A percentile compares a stretch with the other conserved stretches of the same genome.
These are phyloP conservation scores for Geotrichum citri-aurantii DNA, from an alignment of 1,139 yeast genomes.

Conservation along the genomic window DNA sequence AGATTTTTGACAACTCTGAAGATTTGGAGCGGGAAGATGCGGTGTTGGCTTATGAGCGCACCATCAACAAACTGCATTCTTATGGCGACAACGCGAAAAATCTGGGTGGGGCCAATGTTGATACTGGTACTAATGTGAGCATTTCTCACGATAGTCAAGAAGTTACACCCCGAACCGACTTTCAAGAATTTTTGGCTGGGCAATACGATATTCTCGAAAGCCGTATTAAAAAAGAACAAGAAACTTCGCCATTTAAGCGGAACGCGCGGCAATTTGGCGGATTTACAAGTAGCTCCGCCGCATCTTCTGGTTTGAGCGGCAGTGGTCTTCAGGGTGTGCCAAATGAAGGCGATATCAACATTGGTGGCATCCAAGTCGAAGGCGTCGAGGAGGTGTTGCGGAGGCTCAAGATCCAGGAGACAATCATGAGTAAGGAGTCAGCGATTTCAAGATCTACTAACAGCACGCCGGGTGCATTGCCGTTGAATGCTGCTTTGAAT, in stretches of 20 bases:
- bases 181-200: slow-evolving; percentile 27
- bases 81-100: not conserved
- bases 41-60: slow-evolving; percentile 3
- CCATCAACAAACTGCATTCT: slow-evolving; percentile 5
- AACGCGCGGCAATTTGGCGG: slow-evolving; percentile 10
- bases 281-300: not conserved
- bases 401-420: slow-evolving; percentile 26
- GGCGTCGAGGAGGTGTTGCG: slow-evolving; percentile 29
- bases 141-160: not conserved
- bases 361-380: slow-evolving; percentile 33
- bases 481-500: not conserved
- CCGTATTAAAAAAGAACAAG: slow-evolving; percentile 10
- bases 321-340: slow-evolving; percentile 9
- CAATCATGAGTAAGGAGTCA: not conserved
- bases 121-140: not conserved
- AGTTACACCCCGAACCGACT: slow-evolving; percentile 20
- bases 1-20: not conserved
- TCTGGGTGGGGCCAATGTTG: not conserved
- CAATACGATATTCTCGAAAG: slow-evolving; percentile 24
- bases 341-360: slow-evolving; percentile 20
- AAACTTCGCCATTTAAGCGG: slow-evolving; percentile 10
- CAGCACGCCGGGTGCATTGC: not conserved
- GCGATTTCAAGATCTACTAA: not conserved
- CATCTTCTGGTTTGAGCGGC: not conserved
- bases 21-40: not conserved